Percentiles rank a stretch among this genome's conserved stretches.
These are phyloP conservation scores for Mucor circinelloides DNA, from an alignment of 371 early-diverging fungal species.

Conservation along the genomic window DNA sequence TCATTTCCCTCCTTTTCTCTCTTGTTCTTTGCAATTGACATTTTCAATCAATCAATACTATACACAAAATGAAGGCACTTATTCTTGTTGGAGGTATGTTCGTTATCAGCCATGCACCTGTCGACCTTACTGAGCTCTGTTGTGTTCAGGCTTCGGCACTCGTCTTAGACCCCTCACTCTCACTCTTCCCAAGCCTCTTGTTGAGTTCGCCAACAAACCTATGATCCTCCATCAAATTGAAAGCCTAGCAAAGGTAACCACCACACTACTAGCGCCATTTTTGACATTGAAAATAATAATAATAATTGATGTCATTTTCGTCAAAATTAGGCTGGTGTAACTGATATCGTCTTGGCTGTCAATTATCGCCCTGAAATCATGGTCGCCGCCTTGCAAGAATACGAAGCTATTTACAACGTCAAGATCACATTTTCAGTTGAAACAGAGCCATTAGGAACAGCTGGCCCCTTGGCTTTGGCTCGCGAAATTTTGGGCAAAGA, in stretches of 20 bases:
- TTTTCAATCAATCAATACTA: not conserved
- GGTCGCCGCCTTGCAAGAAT: conserved; percentile 83
- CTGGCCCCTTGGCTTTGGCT: conserved; percentile 97
- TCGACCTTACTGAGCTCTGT: not conserved
- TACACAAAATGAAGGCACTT: conserved; percentile 89
- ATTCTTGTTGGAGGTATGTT: conserved; percentile 96
- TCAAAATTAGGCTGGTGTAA: conserved; percentile 87
- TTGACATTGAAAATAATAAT: not conserved
- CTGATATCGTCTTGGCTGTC: conserved; percentile 97
- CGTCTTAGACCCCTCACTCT: conserved; percentile 98
- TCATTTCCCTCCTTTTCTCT: conserved; percentile 1
- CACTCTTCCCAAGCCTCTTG: conserved; percentile 98
- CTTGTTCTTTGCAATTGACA: conserved; percentile 12
- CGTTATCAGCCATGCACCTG: not conserved
- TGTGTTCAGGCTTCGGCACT: conserved; percentile 90
- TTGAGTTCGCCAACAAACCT: conserved; percentile 98
- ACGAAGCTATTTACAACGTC: conserved; percentile 86
- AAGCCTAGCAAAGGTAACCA: conserved; percentile 87
- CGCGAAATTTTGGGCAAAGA: conserved; percentile 88
- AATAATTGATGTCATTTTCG: conserved; percentile 3
- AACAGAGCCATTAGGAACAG: conserved; percentile 96
- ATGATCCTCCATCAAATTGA: conserved; percentile 99
- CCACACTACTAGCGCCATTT: not conserved
- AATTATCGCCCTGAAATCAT: conserved; percentile 98
- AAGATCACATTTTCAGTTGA: conserved; percentile 98